phyloP scores from a whole-genome alignment of 108 stramenopile species.

The Conticribra guillardii region DNA sequence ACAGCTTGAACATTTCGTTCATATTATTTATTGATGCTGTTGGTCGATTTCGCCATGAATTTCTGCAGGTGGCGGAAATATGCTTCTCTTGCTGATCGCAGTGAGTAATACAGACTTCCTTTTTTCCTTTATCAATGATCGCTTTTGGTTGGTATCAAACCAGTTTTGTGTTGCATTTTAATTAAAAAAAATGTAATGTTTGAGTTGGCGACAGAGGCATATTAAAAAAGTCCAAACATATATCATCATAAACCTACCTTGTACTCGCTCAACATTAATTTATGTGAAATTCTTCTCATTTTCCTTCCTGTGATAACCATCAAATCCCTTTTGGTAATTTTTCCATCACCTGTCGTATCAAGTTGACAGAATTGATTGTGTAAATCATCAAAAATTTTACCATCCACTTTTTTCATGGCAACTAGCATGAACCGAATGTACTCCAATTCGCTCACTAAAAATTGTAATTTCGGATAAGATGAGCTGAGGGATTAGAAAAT shows the following conservation, averaged over 20 bases:
- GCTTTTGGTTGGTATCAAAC: no score
- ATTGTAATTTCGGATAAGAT: background rate
- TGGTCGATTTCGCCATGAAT: no score
- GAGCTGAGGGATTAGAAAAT: background rate
- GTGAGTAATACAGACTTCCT: background rate
- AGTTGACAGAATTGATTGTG: slow-evolving; percentile 61
- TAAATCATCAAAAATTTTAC: slow-evolving; percentile 60
- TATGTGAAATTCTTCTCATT: slow-evolving; percentile 41
- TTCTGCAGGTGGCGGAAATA: no score
- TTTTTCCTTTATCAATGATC: background rate
- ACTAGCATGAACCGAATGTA: slow-evolving; percentile 84
- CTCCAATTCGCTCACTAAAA: slow-evolving; percentile 59
- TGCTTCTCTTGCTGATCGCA: background rate
- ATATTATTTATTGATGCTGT: no score
- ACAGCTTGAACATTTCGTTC: no score
- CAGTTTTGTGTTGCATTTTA: background rate
- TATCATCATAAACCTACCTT: slow-evolving; percentile 16
- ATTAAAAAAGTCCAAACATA: background rate
- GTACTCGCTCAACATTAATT: slow-evolving; percentile 46
- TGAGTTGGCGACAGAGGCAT: background rate
- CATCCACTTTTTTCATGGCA: slow-evolving; percentile 78
- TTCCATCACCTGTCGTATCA: slow-evolving; percentile 56
- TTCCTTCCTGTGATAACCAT: slow-evolving; percentile 50
- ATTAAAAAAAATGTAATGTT: background rate
- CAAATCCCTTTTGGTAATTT: slow-evolving; percentile 58